These are phyloP conservation scores for Colletotrichum sansevieriae DNA, from an alignment of 2,329 filamentous ascomycete species.

Conservation along the genomic window DNA sequence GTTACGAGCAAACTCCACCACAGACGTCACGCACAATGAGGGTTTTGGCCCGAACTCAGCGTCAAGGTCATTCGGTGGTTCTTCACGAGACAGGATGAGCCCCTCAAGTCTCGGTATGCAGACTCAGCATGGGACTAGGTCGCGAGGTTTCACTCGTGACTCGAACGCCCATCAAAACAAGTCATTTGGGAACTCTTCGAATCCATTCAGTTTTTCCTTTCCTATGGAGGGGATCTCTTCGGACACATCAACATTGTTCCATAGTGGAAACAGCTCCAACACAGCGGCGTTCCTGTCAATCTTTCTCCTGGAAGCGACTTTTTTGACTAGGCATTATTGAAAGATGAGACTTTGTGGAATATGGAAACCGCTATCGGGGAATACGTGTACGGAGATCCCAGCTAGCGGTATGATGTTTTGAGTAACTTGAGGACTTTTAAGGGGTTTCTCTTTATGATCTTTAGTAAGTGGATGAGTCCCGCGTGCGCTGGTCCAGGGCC, in stretches of 20 bases:
- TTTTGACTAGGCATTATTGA: conserved; percentile 40
- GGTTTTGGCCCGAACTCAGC: not conserved
- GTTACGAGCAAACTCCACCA: not conserved
- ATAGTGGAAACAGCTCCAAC: not conserved
- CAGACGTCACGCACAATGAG: not conserved
- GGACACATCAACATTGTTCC: not conserved
- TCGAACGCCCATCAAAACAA: not conserved
- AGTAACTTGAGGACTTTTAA: conserved; percentile 1
- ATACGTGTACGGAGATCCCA: conserved; percentile 42
- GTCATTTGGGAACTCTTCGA: not conserved
- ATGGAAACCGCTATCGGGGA: conserved; percentile 42
- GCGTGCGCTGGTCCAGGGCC: too few species aligned
- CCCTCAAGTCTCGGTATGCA: not conserved
- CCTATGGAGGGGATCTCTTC: not conserved
- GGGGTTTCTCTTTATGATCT: too few species aligned
- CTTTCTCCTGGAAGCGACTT: conserved; percentile 20
- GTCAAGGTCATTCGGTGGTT: not conserved
- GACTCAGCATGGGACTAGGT: too few species aligned
- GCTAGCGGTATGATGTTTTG: conserved; percentile 1
- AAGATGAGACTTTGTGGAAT: conserved; percentile 43
- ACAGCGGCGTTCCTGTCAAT: not conserved
- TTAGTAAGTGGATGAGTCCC: too few species aligned
- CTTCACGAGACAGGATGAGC: not conserved
- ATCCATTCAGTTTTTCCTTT: not conserved
- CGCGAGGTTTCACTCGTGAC: too few species aligned